Conservation (phyloP, 352 stramenopile species). For the Stephanocyclus meneghinianus region DNA sequence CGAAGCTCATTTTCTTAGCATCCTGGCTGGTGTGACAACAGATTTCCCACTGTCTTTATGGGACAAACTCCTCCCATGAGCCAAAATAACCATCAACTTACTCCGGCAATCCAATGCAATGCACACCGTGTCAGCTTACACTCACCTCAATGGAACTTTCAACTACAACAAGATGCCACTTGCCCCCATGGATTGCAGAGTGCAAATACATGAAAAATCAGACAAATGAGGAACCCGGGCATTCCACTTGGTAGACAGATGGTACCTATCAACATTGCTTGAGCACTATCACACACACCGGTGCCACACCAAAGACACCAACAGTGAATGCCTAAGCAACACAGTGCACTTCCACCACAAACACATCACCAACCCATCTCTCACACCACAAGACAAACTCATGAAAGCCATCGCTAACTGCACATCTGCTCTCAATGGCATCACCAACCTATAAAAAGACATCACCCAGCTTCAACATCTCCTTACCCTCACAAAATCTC, state of each 20-base stretch:
- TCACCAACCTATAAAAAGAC: neutral
- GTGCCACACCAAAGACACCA: neutral
- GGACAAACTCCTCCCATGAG: too few species aligned
- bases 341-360: slow-evolving; percentile 13
- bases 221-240: neutral
- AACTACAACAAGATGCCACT: neutral
- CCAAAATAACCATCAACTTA: slow-evolving; percentile 8
- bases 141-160: slow-evolving; percentile 1
- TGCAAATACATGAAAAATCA: slow-evolving; percentile 6
- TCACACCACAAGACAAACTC: neutral
- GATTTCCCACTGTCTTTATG: slow-evolving; percentile 9
- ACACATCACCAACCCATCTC: neutral
- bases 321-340: neutral
- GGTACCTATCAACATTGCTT: neutral
- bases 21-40: neutral
- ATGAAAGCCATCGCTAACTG: neutral
- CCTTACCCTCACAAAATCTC: neutral
- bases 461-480: neutral
- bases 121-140: slow-evolving; percentile 2
- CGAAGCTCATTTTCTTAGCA: slow-evolving; percentile 3
- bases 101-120: neutral
- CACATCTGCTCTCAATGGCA: neutral
- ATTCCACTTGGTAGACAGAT: neutral
- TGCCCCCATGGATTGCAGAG: slow-evolving; percentile 1
- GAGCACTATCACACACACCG: slow-evolving; percentile 8